Evolutionary conservation across 805 yeast genomes (phyloP).

Genomic region (Starmera caribaea): DNA sequence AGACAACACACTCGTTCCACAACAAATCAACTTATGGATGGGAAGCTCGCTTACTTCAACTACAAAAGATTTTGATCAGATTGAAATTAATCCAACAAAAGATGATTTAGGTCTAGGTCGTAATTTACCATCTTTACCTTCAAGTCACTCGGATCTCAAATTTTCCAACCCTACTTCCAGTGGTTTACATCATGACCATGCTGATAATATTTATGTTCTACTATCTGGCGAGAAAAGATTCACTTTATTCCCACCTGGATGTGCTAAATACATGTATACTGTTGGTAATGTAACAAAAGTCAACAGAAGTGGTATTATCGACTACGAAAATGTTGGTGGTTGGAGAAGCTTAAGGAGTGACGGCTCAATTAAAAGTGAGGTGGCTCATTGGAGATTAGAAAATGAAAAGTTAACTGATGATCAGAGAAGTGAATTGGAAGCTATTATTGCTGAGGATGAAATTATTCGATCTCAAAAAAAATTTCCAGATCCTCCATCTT

Average conservation of each 20-base stretch:
- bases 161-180: constrained; percentile 30
- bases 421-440: constrained; percentile 15
- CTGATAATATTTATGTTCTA: constrained; percentile 63
- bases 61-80: constrained; percentile 5
- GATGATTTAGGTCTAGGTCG: constrained; percentile 39
- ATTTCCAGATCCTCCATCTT: constrained; percentile 55
- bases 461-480: constrained; percentile 11
- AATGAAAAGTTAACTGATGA: constrained; percentile 14
- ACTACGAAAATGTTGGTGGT: constrained; percentile 49
- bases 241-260: constrained; percentile 56
- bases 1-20: constrained; percentile 41
- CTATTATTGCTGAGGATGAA: constrained; percentile 20
- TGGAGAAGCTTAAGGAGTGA: constrained; percentile 58
- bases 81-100: constrained; percentile 11
- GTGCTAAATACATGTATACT: constrained; percentile 48
- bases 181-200: constrained; percentile 75
- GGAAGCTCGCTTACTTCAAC: constrained; percentile 29
- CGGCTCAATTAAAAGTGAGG: constrained; percentile 46
- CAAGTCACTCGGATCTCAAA: too few relatives aligned
- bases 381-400: constrained; percentile 33
- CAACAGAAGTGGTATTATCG: constrained; percentile 56
- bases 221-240: constrained; percentile 54
- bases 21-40: constrained; percentile 70
- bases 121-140: constrained; percentile 18
- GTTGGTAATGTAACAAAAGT: constrained; percentile 50